phyloP scores from a whole-genome alignment of 2,329 filamentous ascomycete genomes.

The Colletotrichum abscissum region DNA sequence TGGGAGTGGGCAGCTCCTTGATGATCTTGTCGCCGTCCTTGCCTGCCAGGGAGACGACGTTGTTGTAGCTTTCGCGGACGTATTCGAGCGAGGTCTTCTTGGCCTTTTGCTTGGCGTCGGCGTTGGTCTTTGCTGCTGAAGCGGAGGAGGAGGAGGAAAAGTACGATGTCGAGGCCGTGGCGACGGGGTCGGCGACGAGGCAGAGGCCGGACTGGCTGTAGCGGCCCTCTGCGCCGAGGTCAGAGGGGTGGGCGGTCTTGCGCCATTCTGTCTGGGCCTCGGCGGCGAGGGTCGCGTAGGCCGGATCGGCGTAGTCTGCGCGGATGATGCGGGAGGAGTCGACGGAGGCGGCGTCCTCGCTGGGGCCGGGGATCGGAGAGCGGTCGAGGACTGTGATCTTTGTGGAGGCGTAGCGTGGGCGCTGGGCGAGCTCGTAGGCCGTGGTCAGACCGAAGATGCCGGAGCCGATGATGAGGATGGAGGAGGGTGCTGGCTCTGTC shows the following conservation, averaged over 20 bases:
- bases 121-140: neutral
- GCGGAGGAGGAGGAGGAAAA: neutral
- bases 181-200: conserved; percentile 60
- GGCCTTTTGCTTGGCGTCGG: conserved; percentile 43
- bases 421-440: conserved; percentile 76
- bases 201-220: conserved; percentile 79
- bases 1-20: conserved; percentile 55
- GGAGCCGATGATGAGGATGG: conserved; percentile 76
- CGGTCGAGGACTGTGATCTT: conserved; percentile 71
- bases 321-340: conserved; percentile 74
- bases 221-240: conserved; percentile 71
- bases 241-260: conserved; percentile 60
- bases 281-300: conserved; percentile 80
- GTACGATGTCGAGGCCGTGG: conserved; percentile 20
- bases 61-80: conserved; percentile 67
- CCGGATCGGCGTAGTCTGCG: conserved; percentile 82
- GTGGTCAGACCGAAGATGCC: conserved; percentile 71
- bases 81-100: conserved; percentile 66
- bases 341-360: conserved; percentile 69
- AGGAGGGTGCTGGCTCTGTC: conserved; percentile 47
- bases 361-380: conserved; percentile 57
- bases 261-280: conserved; percentile 79
- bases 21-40: conserved; percentile 52
- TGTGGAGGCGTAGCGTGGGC: conserved; percentile 64
- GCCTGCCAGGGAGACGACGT: conserved; percentile 65